phyloP scores from a whole-genome alignment of 2,329 filamentous ascomycete species.

The Apiospora hydei region DNA sequence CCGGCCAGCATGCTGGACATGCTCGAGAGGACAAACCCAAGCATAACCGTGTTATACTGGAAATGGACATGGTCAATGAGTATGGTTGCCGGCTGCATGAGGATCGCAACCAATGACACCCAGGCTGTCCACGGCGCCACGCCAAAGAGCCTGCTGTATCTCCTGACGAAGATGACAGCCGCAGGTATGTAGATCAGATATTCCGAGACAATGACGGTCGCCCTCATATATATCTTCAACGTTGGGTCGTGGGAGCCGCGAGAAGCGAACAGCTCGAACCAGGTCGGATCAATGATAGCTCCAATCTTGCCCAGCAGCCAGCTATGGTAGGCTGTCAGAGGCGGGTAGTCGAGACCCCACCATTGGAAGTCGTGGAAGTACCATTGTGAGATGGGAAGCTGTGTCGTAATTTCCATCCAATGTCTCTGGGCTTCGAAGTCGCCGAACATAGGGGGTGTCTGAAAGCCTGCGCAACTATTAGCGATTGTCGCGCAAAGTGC shows the following conservation, averaged over 20 bases:
- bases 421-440: conserved; percentile 98
- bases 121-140: conserved; percentile 84
- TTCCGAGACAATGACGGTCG: conserved; percentile 88
- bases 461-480: conserved; percentile 63
- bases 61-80: conserved; percentile 87
- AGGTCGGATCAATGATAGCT: conserved; percentile 76
- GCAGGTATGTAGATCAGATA: conserved; percentile 90
- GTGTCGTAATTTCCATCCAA: conserved; percentile 96
- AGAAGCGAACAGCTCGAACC: conserved; percentile 87
- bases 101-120: conserved; percentile 85
- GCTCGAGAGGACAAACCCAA: conserved; percentile 85
- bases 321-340: conserved; percentile 97
- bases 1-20: conserved; percentile 90
- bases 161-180: conserved; percentile 82
- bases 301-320: conserved; percentile 93
- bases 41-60: conserved; percentile 99
- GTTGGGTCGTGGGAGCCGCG: conserved; percentile 79
- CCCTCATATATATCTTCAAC: conserved; percentile 95
- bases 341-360: conserved; percentile 98
- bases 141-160: conserved; percentile 77
- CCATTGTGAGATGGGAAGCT: conserved; percentile 92
- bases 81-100: conserved; percentile 91
- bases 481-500: conserved; percentile 26
- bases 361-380: conserved; percentile 97
- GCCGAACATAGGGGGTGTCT: conserved; percentile 88